Evolutionary conservation across 1,284 basidiomycete species (phyloP), one percentile per base, ranked within the genome.

Genomic region (Rhodotorula sp.): DNA sequence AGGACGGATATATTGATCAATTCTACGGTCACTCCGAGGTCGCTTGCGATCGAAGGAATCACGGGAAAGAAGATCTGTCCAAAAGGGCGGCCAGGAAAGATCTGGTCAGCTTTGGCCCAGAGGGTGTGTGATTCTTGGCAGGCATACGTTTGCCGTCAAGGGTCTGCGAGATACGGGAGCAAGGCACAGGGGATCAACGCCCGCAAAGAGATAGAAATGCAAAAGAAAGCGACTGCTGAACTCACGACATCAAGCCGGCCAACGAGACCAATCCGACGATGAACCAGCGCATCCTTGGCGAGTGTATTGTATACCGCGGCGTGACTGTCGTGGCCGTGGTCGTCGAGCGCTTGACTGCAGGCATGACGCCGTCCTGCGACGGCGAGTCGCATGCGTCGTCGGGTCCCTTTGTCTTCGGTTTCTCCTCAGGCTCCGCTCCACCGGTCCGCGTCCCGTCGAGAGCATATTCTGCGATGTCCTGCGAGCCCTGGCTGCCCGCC

Each of bases 21-120:
- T 74, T 91, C 89, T 5, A 85, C 84, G 0, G 87, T 86, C 70
- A 88, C 87, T 74, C 87, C 75, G 72, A 92, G 90, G 2, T 84
- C 88, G 8, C 75, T 71, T 0, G 88, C 84, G 34, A 92, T 83
- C 3, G 85, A 84, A 0, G 90, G 90, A 62, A 92, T 88, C 4
- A 89, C 89, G 15, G 90, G 90, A 71, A 91, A 87, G 79, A 91
- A 92, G 68, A 91, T 88, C 71, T 88, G 64, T 72, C 21, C 3
- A n/a, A 1, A 16, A 6, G 1, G 20, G 10, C 6, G 5, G 34
- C 21, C 5, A 58, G 52, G 23, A 23, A 20, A 7, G 12, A 18
- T 18, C 34, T 14, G 14, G 14, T 3, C 31, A 8, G 31, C 31
- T 21, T 7, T 21, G 8, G 16, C 16, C 56, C 29, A n/a, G 34